phyloP scores from a whole-genome alignment of 2,329 filamentous ascomycete genomes.

The Aspergillus sp. region DNA sequence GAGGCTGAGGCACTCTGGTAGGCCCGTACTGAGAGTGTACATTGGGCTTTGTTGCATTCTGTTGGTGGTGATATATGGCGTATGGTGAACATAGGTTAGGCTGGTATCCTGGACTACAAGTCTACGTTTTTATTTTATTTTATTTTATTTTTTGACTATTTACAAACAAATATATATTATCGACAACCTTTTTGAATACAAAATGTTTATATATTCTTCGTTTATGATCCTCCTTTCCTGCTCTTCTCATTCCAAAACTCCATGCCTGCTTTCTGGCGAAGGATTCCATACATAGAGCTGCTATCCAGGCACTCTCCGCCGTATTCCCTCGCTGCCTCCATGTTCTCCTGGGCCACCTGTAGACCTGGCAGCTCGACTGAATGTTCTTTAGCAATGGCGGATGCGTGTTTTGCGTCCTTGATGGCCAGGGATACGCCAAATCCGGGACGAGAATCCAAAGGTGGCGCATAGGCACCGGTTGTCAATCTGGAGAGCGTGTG shows the following conservation, averaged over 20 bases:
- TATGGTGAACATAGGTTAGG: no score
- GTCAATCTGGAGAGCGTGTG: slow-evolving; percentile 27
- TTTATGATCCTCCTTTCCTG: slow-evolving; percentile 12
- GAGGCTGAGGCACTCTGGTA: no score
- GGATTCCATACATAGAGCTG: slow-evolving; percentile 33
- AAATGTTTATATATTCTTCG: not conserved
- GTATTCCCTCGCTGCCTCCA: slow-evolving; percentile 31
- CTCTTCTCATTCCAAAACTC: slow-evolving; percentile 37
- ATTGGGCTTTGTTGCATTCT: no score
- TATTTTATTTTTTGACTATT: no score
- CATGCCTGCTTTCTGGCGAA: slow-evolving; percentile 32
- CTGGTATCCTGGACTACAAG: no score
- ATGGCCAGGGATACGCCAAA: slow-evolving; percentile 35
- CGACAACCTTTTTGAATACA: not conserved
- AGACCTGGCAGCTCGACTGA: slow-evolving; percentile 29
- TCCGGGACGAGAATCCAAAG: slow-evolving; percentile 29
- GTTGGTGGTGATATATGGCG: no score
- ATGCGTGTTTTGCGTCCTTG: slow-evolving; percentile 33
- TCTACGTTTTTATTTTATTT: no score
- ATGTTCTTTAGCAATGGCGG: slow-evolving; percentile 26
- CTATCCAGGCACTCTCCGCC: slow-evolving; percentile 34
- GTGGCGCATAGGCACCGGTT: slow-evolving; percentile 38
- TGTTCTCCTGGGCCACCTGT: slow-evolving; percentile 29
- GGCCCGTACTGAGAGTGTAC: no score
- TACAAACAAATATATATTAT: no score